Evolutionary conservation across 2,329 filamentous ascomycete species (phyloP).

Genomic region (Colletotrichum karsti): DNA sequence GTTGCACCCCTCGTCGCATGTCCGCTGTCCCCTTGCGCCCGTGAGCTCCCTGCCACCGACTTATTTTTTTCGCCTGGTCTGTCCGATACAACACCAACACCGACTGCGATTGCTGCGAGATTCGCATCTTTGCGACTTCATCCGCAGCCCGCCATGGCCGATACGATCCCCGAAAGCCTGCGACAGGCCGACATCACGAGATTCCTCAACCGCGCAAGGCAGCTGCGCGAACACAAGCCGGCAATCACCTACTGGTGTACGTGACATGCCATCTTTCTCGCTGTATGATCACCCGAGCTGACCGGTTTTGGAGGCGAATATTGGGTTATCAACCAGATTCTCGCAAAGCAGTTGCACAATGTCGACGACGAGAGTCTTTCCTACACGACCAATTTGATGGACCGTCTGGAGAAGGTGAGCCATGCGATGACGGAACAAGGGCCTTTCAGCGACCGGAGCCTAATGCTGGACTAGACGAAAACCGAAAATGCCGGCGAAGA

Average conservation of each 20-base stretch:
- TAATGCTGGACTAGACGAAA: slow-evolving; percentile 64
- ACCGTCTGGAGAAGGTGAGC: slow-evolving; percentile 82
- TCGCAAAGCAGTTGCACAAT: slow-evolving; percentile 81
- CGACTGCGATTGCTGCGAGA: not conserved
- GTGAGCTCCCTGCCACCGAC: not conserved
- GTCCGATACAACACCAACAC: not conserved
- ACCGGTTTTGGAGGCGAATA: slow-evolving; percentile 72
- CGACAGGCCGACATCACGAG: slow-evolving; percentile 84
- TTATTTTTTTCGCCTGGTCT: not conserved
- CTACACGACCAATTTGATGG: slow-evolving; percentile 88
- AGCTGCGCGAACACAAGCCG: slow-evolving; percentile 86
- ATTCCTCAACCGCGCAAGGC: slow-evolving; percentile 83
- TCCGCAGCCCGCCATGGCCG: slow-evolving; percentile 68
- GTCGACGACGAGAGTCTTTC: slow-evolving; percentile 78
- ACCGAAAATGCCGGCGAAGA: slow-evolving; percentile 78
- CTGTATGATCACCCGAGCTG: not conserved
- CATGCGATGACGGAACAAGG: too few relatives aligned
- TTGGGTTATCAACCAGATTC: slow-evolving; percentile 92
- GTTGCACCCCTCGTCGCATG: slow-evolving; percentile 20
- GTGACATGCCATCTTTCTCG: slow-evolving; percentile 41
- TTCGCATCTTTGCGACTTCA: not conserved
- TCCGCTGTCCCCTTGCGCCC: slow-evolving; percentile 5
- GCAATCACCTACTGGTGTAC: slow-evolving; percentile 95
- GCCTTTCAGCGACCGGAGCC: not conserved
- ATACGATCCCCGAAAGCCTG: slow-evolving; percentile 74